Evolutionary conservation across 305 asterid genomes (phyloP), one percentile per base, ranked within the genome.

Genomic region (Lippia alba): DNA sequence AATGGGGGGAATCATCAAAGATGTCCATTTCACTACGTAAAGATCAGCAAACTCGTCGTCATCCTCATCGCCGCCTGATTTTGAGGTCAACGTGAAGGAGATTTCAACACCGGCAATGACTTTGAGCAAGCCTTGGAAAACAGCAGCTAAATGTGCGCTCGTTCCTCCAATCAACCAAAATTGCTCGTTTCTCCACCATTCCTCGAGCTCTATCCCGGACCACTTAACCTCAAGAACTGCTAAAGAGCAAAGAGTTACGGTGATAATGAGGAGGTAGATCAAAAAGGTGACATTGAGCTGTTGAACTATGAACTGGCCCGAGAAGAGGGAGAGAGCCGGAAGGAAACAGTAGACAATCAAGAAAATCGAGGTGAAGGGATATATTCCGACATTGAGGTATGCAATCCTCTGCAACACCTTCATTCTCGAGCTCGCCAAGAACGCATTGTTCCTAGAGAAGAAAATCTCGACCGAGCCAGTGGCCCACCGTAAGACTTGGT

Each of bases 401-500:
- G 93, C 93, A 0, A 88, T 70, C 61, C 89, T 79, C 63, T 88
- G 95, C 58, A 88, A 19, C 12, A 86, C 76, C 78, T 88, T 84
- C 92, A 88, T 84, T 72, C 70, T 81, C 33, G 91, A 74, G 79
- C 86, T 86, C 4, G 90, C 91, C 5, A 88, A 59, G 15, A 88
- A 76, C 1, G 95, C 95, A 56, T 88, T 88, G 89, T 88, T 88
- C 12, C 90, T 75, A 0, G 95, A 88, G 78, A 88, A 88, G 81
- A 88, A 88, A 19, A 88, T 88, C 71, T 88, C 95, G 5, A 88
- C 95, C 1, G 95, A 88, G 18, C 95, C 95, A 3, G 95, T 88
- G 11, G 95, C 95, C 95, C 95, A 88, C 2, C 95, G 92, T 44
- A 88, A 88, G 73, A 88, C 95, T 74, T 88, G 95, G 54, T 88